Conservation (phyloP, 2,329 filamentous ascomycete species). For the Cladosporium sp. region DNA sequence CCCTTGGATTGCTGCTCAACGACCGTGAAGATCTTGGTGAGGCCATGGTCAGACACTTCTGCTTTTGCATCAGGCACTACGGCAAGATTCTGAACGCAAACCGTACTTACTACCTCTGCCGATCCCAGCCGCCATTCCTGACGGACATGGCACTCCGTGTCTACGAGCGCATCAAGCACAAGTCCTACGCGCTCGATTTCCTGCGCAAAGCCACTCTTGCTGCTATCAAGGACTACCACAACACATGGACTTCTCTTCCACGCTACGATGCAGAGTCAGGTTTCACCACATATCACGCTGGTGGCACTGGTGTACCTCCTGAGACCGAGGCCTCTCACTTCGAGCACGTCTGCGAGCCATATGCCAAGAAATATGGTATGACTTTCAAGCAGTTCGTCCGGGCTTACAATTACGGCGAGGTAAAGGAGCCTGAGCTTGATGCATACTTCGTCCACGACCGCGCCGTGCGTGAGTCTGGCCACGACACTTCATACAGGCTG, state of each 20-base stretch:
- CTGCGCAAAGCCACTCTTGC: conserved; percentile 77
- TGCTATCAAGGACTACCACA: conserved; percentile 95
- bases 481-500: conserved; percentile 92
- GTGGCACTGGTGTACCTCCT: conserved; percentile 81
- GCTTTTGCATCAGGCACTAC: conserved; percentile 97
- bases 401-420: conserved; percentile 77
- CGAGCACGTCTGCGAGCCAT: conserved; percentile 76
- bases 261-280: conserved; percentile 75
- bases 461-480: conserved; percentile 91
- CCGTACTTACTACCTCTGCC: conserved; percentile 88
- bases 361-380: conserved; percentile 80
- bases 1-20: conserved; percentile 81
- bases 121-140: conserved; percentile 93
- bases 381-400: conserved; percentile 79
- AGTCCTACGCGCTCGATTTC: conserved; percentile 78
- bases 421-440: conserved; percentile 85
- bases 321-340: conserved; percentile 91
- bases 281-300: conserved; percentile 80
- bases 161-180: conserved; percentile 88
- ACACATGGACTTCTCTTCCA: conserved; percentile 74
- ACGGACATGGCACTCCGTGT: conserved; percentile 96
- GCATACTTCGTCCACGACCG: conserved; percentile 96
- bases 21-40: conserved; percentile 85
- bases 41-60: conserved; percentile 93
- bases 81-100: conserved; percentile 98